phyloP scores from a whole-genome alignment of 2,329 filamentous ascomycete species.

The Paramyrothecium sp. region DNA sequence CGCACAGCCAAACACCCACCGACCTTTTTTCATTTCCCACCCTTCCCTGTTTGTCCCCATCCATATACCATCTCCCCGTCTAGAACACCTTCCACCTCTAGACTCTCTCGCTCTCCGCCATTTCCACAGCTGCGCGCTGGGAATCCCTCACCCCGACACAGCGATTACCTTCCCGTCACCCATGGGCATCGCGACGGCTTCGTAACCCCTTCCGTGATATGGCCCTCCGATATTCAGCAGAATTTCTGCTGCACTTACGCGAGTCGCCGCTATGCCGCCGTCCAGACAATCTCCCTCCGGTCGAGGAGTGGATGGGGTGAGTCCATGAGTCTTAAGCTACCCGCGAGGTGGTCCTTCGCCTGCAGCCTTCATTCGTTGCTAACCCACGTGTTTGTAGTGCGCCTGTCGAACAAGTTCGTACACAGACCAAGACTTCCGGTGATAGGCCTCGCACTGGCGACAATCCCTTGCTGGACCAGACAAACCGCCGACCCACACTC shows the following conservation, averaged over 20 bases:
- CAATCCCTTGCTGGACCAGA: constrained; percentile 43
- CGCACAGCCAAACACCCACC: background rate
- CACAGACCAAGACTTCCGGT: constrained; percentile 39
- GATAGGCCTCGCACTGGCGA: constrained; percentile 46
- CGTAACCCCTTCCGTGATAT: constrained; percentile 34
- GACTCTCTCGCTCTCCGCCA: background rate
- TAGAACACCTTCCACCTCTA: background rate
- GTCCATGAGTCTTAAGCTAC: constrained; percentile 23
- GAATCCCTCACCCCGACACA: constrained; percentile 8
- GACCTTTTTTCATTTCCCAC: background rate
- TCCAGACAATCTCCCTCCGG: constrained; percentile 74
- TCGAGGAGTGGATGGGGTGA: constrained; percentile 97
- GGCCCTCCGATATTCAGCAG: constrained; percentile 69
- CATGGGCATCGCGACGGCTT: constrained; percentile 34
- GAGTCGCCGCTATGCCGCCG: constrained; percentile 81
- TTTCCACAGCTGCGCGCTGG: background rate
- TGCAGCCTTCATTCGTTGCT: constrained; percentile 1
- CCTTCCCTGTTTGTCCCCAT: background rate
- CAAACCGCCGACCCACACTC: constrained; percentile 48
- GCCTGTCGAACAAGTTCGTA: constrained; percentile 43
- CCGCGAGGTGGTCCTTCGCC: constrained; percentile 6
- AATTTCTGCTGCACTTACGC: constrained; percentile 72
- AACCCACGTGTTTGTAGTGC: constrained; percentile 27
- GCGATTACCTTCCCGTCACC: constrained; percentile 17
- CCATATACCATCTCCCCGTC: background rate